Evolutionary conservation across 345 rosid species (phyloP).

Genomic region (Pelargonium nanum): DNA sequence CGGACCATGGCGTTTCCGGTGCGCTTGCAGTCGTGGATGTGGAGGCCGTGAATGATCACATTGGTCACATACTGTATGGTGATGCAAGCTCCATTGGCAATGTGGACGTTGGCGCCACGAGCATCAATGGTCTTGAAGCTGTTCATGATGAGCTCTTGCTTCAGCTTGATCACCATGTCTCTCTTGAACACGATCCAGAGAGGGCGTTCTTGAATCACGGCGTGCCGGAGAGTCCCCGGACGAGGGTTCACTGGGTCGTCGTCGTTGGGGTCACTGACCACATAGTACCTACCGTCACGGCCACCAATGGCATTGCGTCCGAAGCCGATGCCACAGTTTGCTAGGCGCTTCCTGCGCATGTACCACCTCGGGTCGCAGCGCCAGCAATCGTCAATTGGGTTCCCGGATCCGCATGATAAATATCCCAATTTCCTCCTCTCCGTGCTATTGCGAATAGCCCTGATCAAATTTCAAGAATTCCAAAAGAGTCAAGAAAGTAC

Average conservation of each 20-base stretch:
- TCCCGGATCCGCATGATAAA: constrained; percentile 39
- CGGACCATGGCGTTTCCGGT: constrained; percentile 81
- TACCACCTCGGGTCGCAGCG: constrained; percentile 61
- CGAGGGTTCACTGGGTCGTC: constrained; percentile 56
- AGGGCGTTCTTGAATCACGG: constrained; percentile 64
- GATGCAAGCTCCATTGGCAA: constrained; percentile 46
- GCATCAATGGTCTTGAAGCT: constrained; percentile 81
- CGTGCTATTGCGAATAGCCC: constrained; percentile 63
- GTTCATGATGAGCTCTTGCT: constrained; percentile 75
- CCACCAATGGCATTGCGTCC: constrained; percentile 79
- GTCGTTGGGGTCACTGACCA: constrained; percentile 48
- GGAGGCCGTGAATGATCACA: constrained; percentile 59
- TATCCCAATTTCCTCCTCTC: constrained; percentile 40
- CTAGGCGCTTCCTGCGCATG: constrained; percentile 36
- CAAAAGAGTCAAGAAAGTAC: too few relatives aligned
- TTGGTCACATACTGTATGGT: constrained; percentile 67
- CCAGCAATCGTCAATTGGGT: constrained; percentile 82
- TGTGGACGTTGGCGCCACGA: constrained; percentile 37
- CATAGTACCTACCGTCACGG: constrained; percentile 60
- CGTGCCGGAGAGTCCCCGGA: constrained; percentile 75
- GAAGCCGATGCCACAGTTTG: constrained; percentile 62
- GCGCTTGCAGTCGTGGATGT: constrained; percentile 59
- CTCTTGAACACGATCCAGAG: constrained; percentile 74
- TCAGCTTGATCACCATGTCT: constrained; percentile 67
- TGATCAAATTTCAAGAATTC: constrained; percentile 12